phyloP scores from a whole-genome alignment of 768 basidiomycete species.

The Auricularia cornea region DNA sequence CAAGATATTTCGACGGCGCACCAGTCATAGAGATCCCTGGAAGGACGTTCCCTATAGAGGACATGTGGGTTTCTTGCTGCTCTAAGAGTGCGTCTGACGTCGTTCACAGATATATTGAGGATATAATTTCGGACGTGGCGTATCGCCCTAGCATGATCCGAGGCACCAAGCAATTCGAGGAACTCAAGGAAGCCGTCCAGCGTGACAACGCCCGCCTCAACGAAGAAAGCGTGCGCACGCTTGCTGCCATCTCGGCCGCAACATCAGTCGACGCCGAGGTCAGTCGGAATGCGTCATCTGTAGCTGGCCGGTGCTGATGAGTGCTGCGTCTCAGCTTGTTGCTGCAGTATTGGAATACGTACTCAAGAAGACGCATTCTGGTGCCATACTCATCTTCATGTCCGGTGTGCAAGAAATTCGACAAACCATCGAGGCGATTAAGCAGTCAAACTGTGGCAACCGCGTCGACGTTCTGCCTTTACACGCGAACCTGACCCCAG shows the following conservation, averaged over 20 bases:
- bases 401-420: constrained; percentile 87
- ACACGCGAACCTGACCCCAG: constrained; percentile 79
- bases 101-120: constrained; percentile 66
- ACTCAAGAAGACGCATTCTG: constrained; percentile 38
- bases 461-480: constrained; percentile 60
- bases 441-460: constrained; percentile 23
- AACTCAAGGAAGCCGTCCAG: constrained; percentile 35
- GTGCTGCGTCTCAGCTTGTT: constrained; percentile 45
- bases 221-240: constrained; percentile 38
- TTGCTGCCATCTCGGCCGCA: constrained; percentile 52
- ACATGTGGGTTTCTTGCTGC: constrained; percentile 40
- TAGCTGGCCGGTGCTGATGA: background rate
- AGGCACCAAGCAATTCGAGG: constrained; percentile 34
- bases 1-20: constrained; percentile 72
- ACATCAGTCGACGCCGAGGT: constrained; percentile 72
- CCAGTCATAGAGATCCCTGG: constrained; percentile 83
- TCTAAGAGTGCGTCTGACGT: constrained; percentile 10
- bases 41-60: constrained; percentile 65
- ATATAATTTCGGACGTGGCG: constrained; percentile 49
- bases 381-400: constrained; percentile 79
- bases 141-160: constrained; percentile 41
- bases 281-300: constrained; percentile 3
- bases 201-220: constrained; percentile 45
- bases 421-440: constrained; percentile 60
- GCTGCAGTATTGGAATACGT: constrained; percentile 59